Evolutionary conservation across 768 basidiomycete species (phyloP), one percentile per base, ranked within the genome.

Genomic region (Xerocomellus amylosporus): DNA sequence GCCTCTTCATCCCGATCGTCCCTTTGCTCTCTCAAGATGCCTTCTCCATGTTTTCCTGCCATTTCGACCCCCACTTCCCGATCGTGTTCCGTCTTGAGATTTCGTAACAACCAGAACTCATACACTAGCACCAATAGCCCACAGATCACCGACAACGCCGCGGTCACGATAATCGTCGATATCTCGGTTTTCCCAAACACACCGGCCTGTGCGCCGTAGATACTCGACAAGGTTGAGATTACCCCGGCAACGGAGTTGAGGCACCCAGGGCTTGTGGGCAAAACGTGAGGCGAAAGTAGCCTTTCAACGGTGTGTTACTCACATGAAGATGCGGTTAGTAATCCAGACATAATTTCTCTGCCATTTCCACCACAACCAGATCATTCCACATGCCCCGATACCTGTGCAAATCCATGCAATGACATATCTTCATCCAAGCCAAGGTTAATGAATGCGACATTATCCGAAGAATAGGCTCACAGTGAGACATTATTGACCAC

Each of bases 351-450:
- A 84, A 56, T 84, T 85, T 47, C 68, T 69, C 60, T 69, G 74
- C 82, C 83, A 85, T 56, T 74, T 72, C 78, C 81, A 84, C 79
- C 82, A 81, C 20, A 84, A 61, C 73, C 78, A 84, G 26, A 74
- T 56, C 83, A 85, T 83, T 3, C 83, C 84, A 28, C 58, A 53
- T 20, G 65, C 73, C 12, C 84, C 84, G 46, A 84, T 62, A 2
- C 76, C 81, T n/a, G 76, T 75, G 64, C 84, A 85, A 10, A 79
- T 40, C 64, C 77, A 72, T 14, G 82, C 84, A 19, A 85, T 72
- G 14, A 81, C 70, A 65, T 77, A 83, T 55, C 82, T 84, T 58
- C 4, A 42, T 30, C 3, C 51, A 41, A 8, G 24, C 6, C 42
- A 22, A 47, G 28, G 45, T 55, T 24, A 65, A 47, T 10, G 46